Base-by-base conservation (phyloP, 345 rosid species). In the Passiflora organensis region DNA sequence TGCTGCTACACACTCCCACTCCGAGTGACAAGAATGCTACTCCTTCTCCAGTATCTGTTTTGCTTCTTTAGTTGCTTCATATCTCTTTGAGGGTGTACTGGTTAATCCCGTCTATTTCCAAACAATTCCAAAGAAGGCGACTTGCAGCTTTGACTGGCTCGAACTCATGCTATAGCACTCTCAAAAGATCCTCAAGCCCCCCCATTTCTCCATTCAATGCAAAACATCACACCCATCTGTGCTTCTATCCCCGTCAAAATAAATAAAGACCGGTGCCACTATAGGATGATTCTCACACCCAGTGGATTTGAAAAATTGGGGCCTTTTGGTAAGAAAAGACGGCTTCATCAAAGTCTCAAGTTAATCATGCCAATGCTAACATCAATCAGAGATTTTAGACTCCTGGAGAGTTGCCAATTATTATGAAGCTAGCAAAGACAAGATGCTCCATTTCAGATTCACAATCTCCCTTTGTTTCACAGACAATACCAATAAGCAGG, bases 321-420 rank as follows among this genome's bases (percentile, higher is more conserved):
- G 97, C 99, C 79, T 93, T 93, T 77, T 93, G 97, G 75, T 89
- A 93, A 4, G 99, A 85, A 77, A 93, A 93, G 44, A 93, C 72
- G 16, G 99, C 96, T 72, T 93, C 97, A 16, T 93, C 97, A 56
- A 86, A 89, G 59, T 96, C 87, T 68, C 83, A 80, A 73, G 65
- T 89, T 89, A 42, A 84, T 75, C 61, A 86, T 93, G 52, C 99
- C 99, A 56, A 93, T 82, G 82, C 95, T 82, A 51, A 84, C 83
- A 59, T 93, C 99, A 14, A 93, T 89, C 4, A 97, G 84, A 12
- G 99, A 89, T 96, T 69, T 89, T 97, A 0, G 72, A 78, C 53
- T 89, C 99, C 67, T 83, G 96, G n/a, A n/a, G n/a, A 37, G 89
- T 96, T 28, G 77, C 80, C 95, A 57, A 83, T 81, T 96, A 89